Evolutionary conservation across 2,329 filamentous ascomycete genomes (phyloP).

Genomic region (Botrytis deweyae): DNA sequence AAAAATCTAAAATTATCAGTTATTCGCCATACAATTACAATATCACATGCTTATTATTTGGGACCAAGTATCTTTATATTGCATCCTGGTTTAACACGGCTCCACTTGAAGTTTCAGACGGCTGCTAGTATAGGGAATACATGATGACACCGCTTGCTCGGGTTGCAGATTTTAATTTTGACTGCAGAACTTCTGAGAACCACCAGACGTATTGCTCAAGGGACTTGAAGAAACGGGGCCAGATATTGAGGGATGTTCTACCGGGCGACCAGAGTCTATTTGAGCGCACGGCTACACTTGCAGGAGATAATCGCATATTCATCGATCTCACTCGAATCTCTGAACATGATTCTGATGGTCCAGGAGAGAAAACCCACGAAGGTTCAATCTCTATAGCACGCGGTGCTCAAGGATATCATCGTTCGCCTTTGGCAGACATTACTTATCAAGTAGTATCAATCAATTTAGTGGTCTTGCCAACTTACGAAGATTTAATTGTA

Average conservation of each 20-base stretch:
- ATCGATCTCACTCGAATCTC: constrained; percentile 9
- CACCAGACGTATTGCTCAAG: neutral
- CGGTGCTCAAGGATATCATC: neutral
- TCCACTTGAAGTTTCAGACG: neutral
- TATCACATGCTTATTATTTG: neutral
- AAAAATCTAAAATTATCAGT: neutral
- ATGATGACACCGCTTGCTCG: neutral
- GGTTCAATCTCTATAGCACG: neutral
- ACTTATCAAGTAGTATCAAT: neutral
- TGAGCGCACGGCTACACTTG: neutral
- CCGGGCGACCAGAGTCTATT: neutral
- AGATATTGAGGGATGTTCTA: neutral
- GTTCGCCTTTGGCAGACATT: neutral
- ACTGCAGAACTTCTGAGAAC: too few relatives aligned
- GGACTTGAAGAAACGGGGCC: neutral
- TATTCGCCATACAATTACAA: neutral
- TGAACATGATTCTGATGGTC: neutral
- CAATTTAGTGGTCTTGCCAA: neutral
- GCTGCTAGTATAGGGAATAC: neutral
- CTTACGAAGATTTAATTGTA: neutral
- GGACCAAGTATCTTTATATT: neutral
- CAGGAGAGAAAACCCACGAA: neutral
- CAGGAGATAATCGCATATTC: neutral
- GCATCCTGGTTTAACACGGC: neutral
- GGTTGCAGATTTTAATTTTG: neutral